Percentiles rank a stretch among this genome's conserved stretches.
phyloP scores from a whole-genome alignment of 2,329 filamentous ascomycete species.

The Verticillium klebahnii region DNA sequence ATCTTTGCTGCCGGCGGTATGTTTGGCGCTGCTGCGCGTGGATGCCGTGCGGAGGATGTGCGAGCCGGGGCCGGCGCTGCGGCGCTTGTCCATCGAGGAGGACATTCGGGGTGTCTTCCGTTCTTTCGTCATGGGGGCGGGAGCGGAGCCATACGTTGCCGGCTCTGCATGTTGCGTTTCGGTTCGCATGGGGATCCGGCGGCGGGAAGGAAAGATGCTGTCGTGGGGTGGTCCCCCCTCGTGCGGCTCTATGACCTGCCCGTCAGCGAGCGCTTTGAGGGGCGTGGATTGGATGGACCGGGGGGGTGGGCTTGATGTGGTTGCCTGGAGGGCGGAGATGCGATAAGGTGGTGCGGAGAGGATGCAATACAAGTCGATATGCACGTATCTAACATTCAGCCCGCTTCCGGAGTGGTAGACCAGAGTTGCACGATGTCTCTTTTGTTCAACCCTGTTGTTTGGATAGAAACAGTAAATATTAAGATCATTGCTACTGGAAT shows the following conservation, averaged over 20 bases:
- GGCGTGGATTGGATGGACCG: background rate
- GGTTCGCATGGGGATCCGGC: background rate
- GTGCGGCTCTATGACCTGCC: background rate
- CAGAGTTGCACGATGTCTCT: no score
- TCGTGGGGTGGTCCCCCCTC: background rate
- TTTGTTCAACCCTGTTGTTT: no score
- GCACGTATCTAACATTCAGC: background rate
- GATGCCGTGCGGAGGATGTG: conserved; percentile 24
- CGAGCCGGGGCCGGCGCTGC: conserved; percentile 21
- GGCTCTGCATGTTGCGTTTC: conserved; percentile 11
- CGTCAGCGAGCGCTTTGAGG: background rate
- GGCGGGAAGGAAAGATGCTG: background rate
- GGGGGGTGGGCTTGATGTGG: background rate
- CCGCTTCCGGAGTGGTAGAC: no score
- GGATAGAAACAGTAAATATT: no score
- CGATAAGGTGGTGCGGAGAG: background rate
- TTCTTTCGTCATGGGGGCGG: conserved; percentile 14
- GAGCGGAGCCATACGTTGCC: conserved; percentile 2
- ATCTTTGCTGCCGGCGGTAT: conserved; percentile 25
- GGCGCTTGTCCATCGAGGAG: conserved; percentile 36
- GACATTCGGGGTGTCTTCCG: conserved; percentile 13
- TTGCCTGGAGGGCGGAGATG: background rate
- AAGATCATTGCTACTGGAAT: no score
- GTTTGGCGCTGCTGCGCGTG: conserved; percentile 19
- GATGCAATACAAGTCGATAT: background rate